Evolutionary conservation across 2,329 filamentous ascomycete genomes (phyloP), one percentile per base, ranked within the genome.

Genomic region (Fusarium begoniae): DNA sequence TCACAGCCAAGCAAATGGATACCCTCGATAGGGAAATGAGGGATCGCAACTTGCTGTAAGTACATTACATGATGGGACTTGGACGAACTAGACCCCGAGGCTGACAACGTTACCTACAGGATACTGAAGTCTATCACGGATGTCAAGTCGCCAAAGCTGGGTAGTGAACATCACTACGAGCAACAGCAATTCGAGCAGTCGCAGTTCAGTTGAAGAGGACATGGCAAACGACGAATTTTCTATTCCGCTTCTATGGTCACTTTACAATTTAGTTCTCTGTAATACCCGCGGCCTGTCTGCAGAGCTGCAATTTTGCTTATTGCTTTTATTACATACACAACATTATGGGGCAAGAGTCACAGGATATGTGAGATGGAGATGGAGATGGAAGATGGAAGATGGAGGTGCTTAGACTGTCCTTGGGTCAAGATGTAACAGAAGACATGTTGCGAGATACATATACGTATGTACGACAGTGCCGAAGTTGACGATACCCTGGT

Each of bases 11-110:
- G 78, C 86, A 87, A 74, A 83, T 90, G 62, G 84, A 87, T 73
- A 82, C 85, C 71, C 85, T 90, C 75, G 87, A 89, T 80, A 84
- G 86, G 68, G 87, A 90, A 76, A 87, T 89, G 85, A 85, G 85
- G 79, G 85, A 88, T 69, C 85, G 87, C 60, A 89, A 90, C 78
- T 81, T 87, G 75, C 84, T 83, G 83, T 84, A 63, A 79, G 82
- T 72, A 81, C 79, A 82, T 73, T 72, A 81, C 79, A 82, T 73
- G 59, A 82, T 74, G 60, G 5, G 20, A 17, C n/a, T 61, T 17
- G 40, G n/a, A 10, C 7, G 18, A 11, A 38, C 11, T 14, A 11
- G 17, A 8, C 13, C 28, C 11, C 32, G 14, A 14, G n/a, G 13
- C 70, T 78, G 60, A 79, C 66, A 9, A 28, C 17, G 17, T 28